A percentile compares a stretch with the other conserved stretches of the same genome.
Evolutionary conservation across 139 green algal genomes (phyloP).

Genomic region (Chlorella vulgaris): DNA sequence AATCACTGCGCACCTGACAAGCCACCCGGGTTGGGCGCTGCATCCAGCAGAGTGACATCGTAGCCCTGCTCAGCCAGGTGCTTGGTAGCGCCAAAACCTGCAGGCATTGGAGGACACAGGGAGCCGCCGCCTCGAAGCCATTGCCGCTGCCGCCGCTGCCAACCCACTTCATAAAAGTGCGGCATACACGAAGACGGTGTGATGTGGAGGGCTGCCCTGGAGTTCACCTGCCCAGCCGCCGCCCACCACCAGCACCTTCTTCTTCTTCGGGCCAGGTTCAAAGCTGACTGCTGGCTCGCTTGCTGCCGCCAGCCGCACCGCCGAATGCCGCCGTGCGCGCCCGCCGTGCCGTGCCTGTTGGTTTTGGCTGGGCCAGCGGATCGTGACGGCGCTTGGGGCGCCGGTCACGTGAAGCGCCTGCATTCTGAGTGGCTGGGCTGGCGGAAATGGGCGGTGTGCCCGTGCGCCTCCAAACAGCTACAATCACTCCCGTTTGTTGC

Average conservation of each 20-base stretch:
- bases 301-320: background rate
- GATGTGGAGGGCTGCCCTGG: too few relatives aligned
- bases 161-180: background rate
- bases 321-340: too few relatives aligned
- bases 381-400: too few relatives aligned
- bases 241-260: constrained; percentile 65
- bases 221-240: constrained; percentile 62
- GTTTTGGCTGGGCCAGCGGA: too few relatives aligned
- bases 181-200: too few relatives aligned
- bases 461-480: too few relatives aligned
- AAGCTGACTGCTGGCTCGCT: background rate
- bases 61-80: constrained; percentile 78
- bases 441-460: too few relatives aligned
- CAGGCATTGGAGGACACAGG: background rate
- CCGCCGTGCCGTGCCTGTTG: too few relatives aligned
- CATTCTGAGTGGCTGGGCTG: too few relatives aligned
- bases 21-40: constrained; percentile 70
- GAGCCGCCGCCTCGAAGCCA: background rate
- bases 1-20: constrained; percentile 37
- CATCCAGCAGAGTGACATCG: constrained; percentile 83
- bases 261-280: background rate
- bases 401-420: too few relatives aligned
- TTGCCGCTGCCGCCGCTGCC: background rate
- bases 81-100: constrained; percentile 87
- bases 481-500: too few relatives aligned